Evolutionary conservation across 768 basidiomycete genomes (phyloP), one percentile per base, ranked within the genome.

Genomic region (Lactarius psammicola): DNA sequence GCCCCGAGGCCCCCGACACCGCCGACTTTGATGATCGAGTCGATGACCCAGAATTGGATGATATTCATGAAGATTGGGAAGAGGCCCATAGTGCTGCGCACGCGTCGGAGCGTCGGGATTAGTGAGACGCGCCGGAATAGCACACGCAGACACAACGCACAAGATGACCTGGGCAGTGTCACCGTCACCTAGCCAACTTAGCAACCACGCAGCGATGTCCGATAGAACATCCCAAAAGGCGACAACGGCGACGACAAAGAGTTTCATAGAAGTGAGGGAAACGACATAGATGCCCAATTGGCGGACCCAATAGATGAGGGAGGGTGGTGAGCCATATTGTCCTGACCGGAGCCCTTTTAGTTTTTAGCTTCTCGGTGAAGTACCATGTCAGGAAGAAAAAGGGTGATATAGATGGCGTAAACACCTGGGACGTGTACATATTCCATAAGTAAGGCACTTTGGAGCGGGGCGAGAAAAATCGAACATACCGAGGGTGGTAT

Each of bases 31-130:
- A 95, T 91, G 60, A 95, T 94, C 0, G 91, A 90, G 77, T 97
- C 94, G 64, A 97, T 95, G 59, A 97, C 79, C 87, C 95, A 95
- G 82, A 98, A 98, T 74, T 98, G 96, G 13, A 93, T 70, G 42
- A 94, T 78, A 75, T 94, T 94, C 91, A 93, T 92, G 51, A 87
- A 78, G 69, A 91, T 89, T 0, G 94, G 95, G 78, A 95, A 94
- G 59, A 96, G 76, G 60, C 93, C 92, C 92, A 98, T 95, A 28
- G 88, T 89, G 70, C 90, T 93, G 68, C 28, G 36, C 92, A 67
- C 30, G 38, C 36, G 57, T 6, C 40, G 20, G 18, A 17, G 11
- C 31, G 31, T 34, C 40, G 46, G 9, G 20, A 23, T 56, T 59
- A 65, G 62, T 62, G 23, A n/a, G 4, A 26, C 11, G 49, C 5